Conservation (phyloP, 1,139 yeast species). For the Groenewaldozyma auringiensis region DNA sequence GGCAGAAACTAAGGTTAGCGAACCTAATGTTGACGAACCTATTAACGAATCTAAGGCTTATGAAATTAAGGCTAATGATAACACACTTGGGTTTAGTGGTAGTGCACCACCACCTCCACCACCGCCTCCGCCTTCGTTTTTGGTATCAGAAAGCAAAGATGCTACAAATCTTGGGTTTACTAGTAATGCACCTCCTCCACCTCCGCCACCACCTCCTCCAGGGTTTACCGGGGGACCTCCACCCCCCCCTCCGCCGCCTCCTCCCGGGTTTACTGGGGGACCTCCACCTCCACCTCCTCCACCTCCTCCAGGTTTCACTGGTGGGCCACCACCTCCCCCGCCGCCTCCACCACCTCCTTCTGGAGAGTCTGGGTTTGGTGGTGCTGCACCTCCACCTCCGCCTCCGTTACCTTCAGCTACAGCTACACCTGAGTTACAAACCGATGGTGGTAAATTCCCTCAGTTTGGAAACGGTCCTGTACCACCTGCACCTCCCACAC, state of each 20-base stretch:
- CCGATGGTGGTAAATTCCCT: conserved; percentile 31
- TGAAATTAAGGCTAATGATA: neutral
- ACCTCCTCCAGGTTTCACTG: conserved; percentile 20
- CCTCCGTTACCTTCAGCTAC: conserved; percentile 27
- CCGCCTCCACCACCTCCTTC: conserved; percentile 30
- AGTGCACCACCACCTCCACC: conserved; percentile 6
- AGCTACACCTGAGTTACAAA: conserved; percentile 19
- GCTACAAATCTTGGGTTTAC: conserved; percentile 2
- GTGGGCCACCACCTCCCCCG: conserved; percentile 31
- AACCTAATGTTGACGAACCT: neutral
- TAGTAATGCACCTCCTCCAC: conserved; percentile 17
- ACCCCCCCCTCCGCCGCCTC: conserved; percentile 31
- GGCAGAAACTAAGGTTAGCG: neutral
- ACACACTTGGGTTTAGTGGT: neutral
- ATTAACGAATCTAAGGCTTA: neutral
- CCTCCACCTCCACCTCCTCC: conserved; percentile 31
- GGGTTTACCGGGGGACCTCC: conserved; percentile 19
- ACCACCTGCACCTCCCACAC: conserved; percentile 14
- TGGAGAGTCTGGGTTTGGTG: conserved; percentile 9
- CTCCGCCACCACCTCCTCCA: conserved; percentile 18
- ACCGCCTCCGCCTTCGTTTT: conserved; percentile 4
- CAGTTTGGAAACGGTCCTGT: conserved; percentile 10
- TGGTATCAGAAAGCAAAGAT: neutral
- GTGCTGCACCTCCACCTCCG: conserved; percentile 24
- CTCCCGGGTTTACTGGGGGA: conserved; percentile 14